Percentiles rank a stretch among this genome's conserved stretches.
Evolutionary conservation across 2,329 filamentous ascomycete genomes (phyloP).

Genomic region (Hypoxylon sp.): DNA sequence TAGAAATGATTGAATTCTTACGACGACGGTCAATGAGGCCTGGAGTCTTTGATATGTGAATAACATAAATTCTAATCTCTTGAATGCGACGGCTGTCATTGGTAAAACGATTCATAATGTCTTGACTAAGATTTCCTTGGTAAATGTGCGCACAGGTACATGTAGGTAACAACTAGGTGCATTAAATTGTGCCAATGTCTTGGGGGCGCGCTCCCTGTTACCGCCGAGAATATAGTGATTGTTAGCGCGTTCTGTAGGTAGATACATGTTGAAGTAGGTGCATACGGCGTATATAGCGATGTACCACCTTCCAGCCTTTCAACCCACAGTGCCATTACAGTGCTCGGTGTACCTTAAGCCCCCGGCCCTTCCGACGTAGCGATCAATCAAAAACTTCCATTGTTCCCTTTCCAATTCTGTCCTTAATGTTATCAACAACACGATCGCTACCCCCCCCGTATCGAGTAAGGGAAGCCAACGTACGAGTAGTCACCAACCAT

Average conservation of each 20-base stretch:
- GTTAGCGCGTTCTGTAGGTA: constrained; percentile 21
- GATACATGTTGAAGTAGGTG: constrained; percentile 3
- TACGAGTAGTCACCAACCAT: constrained; percentile 32
- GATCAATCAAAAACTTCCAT: constrained; percentile 47
- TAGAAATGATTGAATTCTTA: neutral
- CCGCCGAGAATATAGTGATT: constrained; percentile 30
- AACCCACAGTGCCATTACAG: constrained; percentile 34
- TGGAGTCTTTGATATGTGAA: neutral
- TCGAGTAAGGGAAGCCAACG: constrained; percentile 32
- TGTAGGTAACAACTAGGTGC: constrained; percentile 9
- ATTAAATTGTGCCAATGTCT: constrained; percentile 42
- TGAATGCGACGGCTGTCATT: neutral
- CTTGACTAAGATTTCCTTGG: neutral
- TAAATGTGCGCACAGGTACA: neutral
- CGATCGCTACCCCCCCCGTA: constrained; percentile 39
- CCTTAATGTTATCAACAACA: constrained; percentile 45
- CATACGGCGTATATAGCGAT: constrained; percentile 16
- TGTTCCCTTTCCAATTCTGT: constrained; percentile 46
- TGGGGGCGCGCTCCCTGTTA: constrained; percentile 29
- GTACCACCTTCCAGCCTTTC: constrained; percentile 24
- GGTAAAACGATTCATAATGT: neutral
- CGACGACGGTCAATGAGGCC: neutral
- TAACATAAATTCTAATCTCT: neutral
- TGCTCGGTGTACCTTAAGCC: constrained; percentile 40
- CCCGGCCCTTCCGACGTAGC: constrained; percentile 44